Percentiles rank a stretch among this genome's conserved stretches.
These are phyloP conservation scores for Isoetes engelmannii DNA, from an alignment of 83 land plant genomes.

Conservation along the genomic window DNA sequence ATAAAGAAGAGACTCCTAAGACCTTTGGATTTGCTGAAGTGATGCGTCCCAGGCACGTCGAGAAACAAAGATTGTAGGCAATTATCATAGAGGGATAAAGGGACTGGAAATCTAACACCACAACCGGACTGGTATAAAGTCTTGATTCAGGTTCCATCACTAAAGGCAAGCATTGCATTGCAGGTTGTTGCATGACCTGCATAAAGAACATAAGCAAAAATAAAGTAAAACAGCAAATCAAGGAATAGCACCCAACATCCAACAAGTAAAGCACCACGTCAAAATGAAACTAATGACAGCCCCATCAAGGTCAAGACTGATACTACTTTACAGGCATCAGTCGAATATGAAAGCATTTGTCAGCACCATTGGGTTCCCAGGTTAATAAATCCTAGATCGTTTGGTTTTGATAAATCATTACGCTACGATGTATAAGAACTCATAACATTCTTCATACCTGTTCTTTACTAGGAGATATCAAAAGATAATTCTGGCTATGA, in stretches of 20 bases:
- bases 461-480: slow-evolving; percentile 70
- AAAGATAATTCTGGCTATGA: slow-evolving; percentile 85
- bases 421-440: too few relatives aligned
- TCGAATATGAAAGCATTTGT: too few relatives aligned
- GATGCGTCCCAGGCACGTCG: slow-evolving; percentile 81
- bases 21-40: slow-evolving; percentile 47
- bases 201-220: background rate
- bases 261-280: background rate
- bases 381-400: too few relatives aligned
- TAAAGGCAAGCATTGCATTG: slow-evolving; percentile 93
- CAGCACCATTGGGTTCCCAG: too few relatives aligned
- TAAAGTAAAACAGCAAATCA: background rate
- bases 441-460: slow-evolving; percentile 42
- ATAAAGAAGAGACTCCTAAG: slow-evolving; percentile 65
- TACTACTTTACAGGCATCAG: too few relatives aligned
- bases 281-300: too few relatives aligned
- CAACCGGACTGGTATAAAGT: slow-evolving; percentile 89
- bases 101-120: slow-evolving; percentile 95
- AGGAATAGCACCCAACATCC: background rate
- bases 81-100: slow-evolving; percentile 98
- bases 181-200: slow-evolving; percentile 92
- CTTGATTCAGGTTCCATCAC: slow-evolving; percentile 99
- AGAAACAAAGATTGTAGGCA: slow-evolving; percentile 90
- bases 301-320: too few relatives aligned
- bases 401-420: too few relatives aligned